These are phyloP conservation scores for Argentina anserina DNA, from an alignment of 306 rosid genomes.

Conservation along the genomic window DNA sequence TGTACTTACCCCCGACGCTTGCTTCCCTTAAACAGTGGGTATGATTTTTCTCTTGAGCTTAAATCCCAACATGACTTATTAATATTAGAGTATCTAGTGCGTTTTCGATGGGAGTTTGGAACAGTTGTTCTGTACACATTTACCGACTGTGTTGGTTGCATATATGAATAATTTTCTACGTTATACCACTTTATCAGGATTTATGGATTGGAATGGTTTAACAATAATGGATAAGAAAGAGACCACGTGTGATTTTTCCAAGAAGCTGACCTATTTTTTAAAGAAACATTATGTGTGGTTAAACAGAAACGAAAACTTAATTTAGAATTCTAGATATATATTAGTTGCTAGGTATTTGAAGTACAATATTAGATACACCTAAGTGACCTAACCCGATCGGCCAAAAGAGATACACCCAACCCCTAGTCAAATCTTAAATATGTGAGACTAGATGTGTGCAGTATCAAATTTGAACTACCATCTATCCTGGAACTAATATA, in stretches of 20 bases:
- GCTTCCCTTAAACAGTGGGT: too few relatives aligned
- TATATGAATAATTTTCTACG: neutral
- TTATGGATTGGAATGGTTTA: neutral
- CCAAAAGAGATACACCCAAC: too few relatives aligned
- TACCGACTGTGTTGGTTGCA: too few relatives aligned
- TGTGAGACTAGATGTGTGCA: neutral
- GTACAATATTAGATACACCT: neutral
- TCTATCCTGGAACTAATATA: neutral
- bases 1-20: too few relatives aligned
- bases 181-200: neutral
- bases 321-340: too few relatives aligned
- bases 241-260: neutral
- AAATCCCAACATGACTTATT: neutral
- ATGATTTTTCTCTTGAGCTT: neutral
- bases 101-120: neutral
- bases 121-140: neutral
- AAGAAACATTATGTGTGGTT: neutral
- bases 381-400: too few relatives aligned
- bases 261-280: neutral
- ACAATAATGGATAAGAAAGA: neutral
- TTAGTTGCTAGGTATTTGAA: neutral
- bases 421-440: neutral
- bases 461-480: neutral
- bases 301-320: neutral
- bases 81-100: neutral